Base-by-base conservation (phyloP, 352 stramenopile species). In the Blastocystis sp. region DNA sequence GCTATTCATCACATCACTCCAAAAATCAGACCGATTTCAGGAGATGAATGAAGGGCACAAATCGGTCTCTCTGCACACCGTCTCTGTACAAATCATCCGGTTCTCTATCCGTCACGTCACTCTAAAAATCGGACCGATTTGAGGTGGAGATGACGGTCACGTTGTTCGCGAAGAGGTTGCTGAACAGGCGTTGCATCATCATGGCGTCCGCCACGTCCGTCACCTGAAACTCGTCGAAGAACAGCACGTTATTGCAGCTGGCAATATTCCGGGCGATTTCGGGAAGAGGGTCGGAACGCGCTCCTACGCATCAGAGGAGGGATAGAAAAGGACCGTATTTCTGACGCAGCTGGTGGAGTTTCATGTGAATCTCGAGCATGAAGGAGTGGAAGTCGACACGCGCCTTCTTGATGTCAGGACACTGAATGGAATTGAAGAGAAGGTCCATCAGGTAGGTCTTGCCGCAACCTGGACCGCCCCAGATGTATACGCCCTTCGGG, bases 191-290 rank as follows among this genome's bases (percentile, higher is more conserved):
- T 80, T 92, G 92, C 53, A 98, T 93, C 89, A 98, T 98, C 87
- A 98, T 92, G 43, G 96, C 96, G 90, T 98, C 95, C 1, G 94
- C 95, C 87, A 98, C 94, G 90, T 98, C 95, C 0, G 94, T 98
- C 21, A 99, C 94, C 92, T 98, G 95, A 89, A 98, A 98, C 91
- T 98, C 96, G 91, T 98, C 96, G 84, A 98, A 97, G 91, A 95
- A 98, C 40, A 98, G 91, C 67, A 98, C 53, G 60, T 95, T 93
- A 59, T 92, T 93, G 89, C 97, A 92, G 21, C 91, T 64, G 3
- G 94, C 93, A 28, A 98, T 91, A 82, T 95, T 90, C 38, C 93
- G 82, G 17, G 93, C 93, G 34, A 92, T 92, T 86, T 95, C 92
- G 56, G 91, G 91, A 74, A 90, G 90, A 23, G 92, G 90, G 86